Evolutionary conservation across 805 yeast genomes (phyloP).

Genomic region (Helenozyma baotianmanensis): DNA sequence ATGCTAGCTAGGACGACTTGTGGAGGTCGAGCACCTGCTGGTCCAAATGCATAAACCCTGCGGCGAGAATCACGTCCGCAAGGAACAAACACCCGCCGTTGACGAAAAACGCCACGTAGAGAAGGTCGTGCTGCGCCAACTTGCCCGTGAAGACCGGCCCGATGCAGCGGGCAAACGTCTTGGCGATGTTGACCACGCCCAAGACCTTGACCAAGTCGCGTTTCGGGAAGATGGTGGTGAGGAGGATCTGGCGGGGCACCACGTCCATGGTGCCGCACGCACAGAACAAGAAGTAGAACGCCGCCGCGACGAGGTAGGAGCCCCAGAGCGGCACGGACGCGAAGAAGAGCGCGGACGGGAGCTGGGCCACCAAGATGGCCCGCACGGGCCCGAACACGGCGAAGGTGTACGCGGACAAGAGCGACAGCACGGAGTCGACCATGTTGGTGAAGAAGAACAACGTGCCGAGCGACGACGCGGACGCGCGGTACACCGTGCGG

Average conservation of each 20-base stretch:
- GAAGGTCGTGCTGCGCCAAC: conserved; percentile 48
- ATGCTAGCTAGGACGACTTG: background rate
- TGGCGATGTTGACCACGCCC: conserved; percentile 83
- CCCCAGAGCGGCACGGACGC: conserved; percentile 29
- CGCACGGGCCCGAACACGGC: conserved; percentile 69
- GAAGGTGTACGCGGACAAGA: conserved; percentile 73
- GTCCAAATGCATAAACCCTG: conserved; percentile 40
- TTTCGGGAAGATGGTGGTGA: conserved; percentile 61
- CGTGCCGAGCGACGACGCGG: conserved; percentile 59
- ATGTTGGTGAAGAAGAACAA: conserved; percentile 63
- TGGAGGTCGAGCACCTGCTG: conserved; percentile 18
- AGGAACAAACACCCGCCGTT: conserved; percentile 47
- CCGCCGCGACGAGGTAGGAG: conserved; percentile 43
- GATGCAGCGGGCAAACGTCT: conserved; percentile 76
- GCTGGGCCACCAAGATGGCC: conserved; percentile 69
- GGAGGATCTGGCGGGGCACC: conserved; percentile 79
- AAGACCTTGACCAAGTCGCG: conserved; percentile 68
- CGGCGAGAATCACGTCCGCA: conserved; percentile 44
- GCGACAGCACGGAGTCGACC: conserved; percentile 61
- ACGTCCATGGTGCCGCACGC: conserved; percentile 81
- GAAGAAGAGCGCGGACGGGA: conserved; percentile 70
- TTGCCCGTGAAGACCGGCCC: conserved; percentile 81
- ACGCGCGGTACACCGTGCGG: conserved; percentile 47
- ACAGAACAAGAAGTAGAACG: conserved; percentile 41
- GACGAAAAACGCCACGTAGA: conserved; percentile 51